phyloP scores from a whole-genome alignment of 768 basidiomycete genomes.

The Mrakia hoshinonis region DNA sequence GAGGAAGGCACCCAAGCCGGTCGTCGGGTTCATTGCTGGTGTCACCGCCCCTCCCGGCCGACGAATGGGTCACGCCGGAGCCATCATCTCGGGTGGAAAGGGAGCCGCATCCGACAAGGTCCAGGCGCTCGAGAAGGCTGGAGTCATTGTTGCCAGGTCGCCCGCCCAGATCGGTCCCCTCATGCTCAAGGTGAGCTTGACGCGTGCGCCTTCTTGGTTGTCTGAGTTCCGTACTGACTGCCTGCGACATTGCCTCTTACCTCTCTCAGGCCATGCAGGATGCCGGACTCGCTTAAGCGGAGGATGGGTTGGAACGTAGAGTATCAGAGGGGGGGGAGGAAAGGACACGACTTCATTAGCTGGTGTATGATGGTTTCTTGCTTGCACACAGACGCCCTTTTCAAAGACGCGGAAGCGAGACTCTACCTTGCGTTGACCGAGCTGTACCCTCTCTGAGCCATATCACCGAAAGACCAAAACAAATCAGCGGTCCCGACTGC shows the following conservation, averaged over 20 bases:
- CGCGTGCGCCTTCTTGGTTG: too few species aligned
- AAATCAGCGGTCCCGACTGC: too few species aligned
- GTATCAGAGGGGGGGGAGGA: neutral
- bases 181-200: constrained; percentile 64
- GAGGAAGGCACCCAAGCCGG: constrained; percentile 76
- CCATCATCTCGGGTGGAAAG: constrained; percentile 96
- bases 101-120: constrained; percentile 95
- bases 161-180: constrained; percentile 87
- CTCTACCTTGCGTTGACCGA: too few species aligned
- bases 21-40: constrained; percentile 96
- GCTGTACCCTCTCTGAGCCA: too few species aligned
- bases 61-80: constrained; percentile 67
- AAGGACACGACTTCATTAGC: neutral
- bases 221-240: neutral
- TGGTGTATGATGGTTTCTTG: neutral
- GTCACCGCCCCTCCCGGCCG: constrained; percentile 95
- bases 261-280: constrained; percentile 33
- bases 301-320: neutral
- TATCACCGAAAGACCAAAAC: too few species aligned
- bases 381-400: neutral
- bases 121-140: constrained; percentile 66
- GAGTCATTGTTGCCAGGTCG: constrained; percentile 85
- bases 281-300: constrained; percentile 32
- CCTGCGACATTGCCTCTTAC: neutral
- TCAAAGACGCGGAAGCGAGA: too few species aligned